A percentile compares a stretch with the other conserved stretches of the same genome.
Conservation (phyloP, 495 filamentous ascomycete genomes). For the Podospora pseudocomata region DNA sequence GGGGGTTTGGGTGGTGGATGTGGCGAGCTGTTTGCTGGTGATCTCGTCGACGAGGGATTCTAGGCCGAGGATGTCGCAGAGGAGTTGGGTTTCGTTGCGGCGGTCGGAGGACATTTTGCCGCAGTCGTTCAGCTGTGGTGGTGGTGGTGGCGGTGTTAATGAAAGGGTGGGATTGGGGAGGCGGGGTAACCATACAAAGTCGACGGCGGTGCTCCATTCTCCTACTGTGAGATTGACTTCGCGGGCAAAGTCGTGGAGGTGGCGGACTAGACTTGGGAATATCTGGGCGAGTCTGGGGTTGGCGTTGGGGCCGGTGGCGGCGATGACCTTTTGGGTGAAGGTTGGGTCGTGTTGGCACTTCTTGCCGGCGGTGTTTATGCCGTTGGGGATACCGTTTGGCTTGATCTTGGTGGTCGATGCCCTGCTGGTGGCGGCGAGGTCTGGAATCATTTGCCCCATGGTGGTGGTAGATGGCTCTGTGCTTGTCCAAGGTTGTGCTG, state of each 20-base stretch:
- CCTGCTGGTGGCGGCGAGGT: not conserved
- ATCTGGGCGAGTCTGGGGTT: slow-evolving; percentile 52
- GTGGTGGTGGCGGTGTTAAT: slow-evolving; percentile 14
- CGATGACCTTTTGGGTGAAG: slow-evolving; percentile 67
- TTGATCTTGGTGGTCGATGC: slow-evolving; percentile 9
- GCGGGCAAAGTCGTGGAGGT: slow-evolving; percentile 58
- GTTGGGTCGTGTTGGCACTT: slow-evolving; percentile 46
- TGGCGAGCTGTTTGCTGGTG: slow-evolving; percentile 56
- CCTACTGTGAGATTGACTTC: slow-evolving; percentile 55
- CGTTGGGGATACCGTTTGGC: slow-evolving; percentile 10
- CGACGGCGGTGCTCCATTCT: slow-evolving; percentile 49
- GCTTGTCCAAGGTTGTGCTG: not conserved
- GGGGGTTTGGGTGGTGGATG: slow-evolving; percentile 55
- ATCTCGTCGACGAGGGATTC: slow-evolving; percentile 72
- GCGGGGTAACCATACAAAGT: slow-evolving; percentile 33
- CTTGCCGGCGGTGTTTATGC: not conserved
- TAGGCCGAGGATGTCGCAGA: slow-evolving; percentile 69
- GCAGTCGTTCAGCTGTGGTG: slow-evolving; percentile 61
- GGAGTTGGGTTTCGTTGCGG: slow-evolving; percentile 69
- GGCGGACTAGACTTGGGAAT: slow-evolving; percentile 52
- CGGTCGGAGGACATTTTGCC: slow-evolving; percentile 66
- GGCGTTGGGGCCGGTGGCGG: slow-evolving; percentile 65
- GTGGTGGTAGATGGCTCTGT: not conserved
- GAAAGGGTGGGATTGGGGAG: not conserved
- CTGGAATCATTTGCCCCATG: slow-evolving; percentile 28